Percentiles rank a stretch among this genome's conserved stretches.
phyloP scores from a whole-genome alignment of 371 early-diverging fungal species.

The Capniomyces stellatus region DNA sequence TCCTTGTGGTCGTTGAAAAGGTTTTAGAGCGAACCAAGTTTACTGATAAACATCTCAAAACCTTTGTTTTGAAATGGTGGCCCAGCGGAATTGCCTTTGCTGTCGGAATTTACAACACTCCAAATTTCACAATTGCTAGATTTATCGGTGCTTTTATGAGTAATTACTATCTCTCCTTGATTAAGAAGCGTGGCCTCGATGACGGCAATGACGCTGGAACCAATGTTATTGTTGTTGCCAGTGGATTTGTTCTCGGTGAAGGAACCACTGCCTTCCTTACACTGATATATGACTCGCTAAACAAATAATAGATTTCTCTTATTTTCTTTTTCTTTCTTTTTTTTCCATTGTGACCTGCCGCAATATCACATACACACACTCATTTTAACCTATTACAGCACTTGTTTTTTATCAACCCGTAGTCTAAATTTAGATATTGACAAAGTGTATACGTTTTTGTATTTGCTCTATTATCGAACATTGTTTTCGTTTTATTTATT shows the following conservation, averaged over 20 bases:
- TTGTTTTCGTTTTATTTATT: no score
- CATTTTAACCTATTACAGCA: no score
- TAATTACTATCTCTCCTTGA: conserved; percentile 5
- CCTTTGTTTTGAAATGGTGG: no score
- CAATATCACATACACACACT: no score
- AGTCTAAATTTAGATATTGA: no score
- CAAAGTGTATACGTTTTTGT: no score
- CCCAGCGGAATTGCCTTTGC: conserved; percentile 68
- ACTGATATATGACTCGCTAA: conserved; percentile 4
- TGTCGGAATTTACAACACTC: conserved; percentile 69
- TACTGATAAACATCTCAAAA: conserved; percentile 4
- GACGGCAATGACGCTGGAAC: background rate
- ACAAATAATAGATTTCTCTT: no score
- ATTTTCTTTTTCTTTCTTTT: no score
- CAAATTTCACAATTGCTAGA: conserved; percentile 56
- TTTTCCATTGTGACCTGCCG: no score
- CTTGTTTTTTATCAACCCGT: no score
- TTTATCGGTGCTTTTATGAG: conserved; percentile 41
- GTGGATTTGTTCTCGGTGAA: conserved; percentile 69
- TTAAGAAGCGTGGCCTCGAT: no score
- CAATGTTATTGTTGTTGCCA: conserved; percentile 43
- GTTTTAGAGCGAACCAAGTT: conserved; percentile 4
- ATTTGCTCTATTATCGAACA: no score
- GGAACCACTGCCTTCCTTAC: conserved; percentile 37
- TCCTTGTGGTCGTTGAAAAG: conserved; percentile 22